Evolutionary conservation across 768 basidiomycete genomes (phyloP), one percentile per base, ranked within the genome.

Genomic region (Boletus barrowsii): DNA sequence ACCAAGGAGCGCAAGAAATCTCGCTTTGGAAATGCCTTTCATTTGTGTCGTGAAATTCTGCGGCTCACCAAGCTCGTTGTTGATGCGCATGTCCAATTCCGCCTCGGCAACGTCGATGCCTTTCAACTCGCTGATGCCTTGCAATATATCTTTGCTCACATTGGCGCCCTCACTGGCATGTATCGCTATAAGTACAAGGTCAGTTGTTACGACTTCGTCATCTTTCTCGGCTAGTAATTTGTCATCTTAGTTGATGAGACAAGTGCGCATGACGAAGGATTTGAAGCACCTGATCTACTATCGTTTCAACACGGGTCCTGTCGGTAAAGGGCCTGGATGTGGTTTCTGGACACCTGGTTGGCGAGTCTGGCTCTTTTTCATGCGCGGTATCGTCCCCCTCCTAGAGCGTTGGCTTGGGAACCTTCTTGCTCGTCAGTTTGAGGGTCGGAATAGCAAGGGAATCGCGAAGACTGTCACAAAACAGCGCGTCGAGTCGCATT

Each of bases 261-360:
- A 99, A 85, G 94, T 99, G 37, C 88, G 97, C 59, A 96, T 96
- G 94, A 97, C 93, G 63, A 99, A 98, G 82, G 97, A 98, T 71
- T 72, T 98, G 70, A 99, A 99, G 79, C 95, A 98, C 68, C 76
- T 98, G 63, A 95, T 97, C 73, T 96, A 96, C 77, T 96, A 96
- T 67, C 91, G 94, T 56, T 99, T 99, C 83, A 99, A 99, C 77
- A 98, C 97, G 40, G 97, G 97, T 57, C 97, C 97, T 57, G 97
- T 99, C 46, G 97, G 97, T 22, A 99, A 99, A 72, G 97, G 97
- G 62, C 97, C 97, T 46, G 97, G 97, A 62, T 93, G 91, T 66
- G 97, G 97, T 54, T 98, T 99, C 80, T 99, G 97, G 97, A 94
- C 95, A 46, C 97, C 97, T 33, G 97, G 97, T 36, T 99, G 97